phyloP scores from a whole-genome alignment of 306 rosid species.

The Citrullus amarus region DNA sequence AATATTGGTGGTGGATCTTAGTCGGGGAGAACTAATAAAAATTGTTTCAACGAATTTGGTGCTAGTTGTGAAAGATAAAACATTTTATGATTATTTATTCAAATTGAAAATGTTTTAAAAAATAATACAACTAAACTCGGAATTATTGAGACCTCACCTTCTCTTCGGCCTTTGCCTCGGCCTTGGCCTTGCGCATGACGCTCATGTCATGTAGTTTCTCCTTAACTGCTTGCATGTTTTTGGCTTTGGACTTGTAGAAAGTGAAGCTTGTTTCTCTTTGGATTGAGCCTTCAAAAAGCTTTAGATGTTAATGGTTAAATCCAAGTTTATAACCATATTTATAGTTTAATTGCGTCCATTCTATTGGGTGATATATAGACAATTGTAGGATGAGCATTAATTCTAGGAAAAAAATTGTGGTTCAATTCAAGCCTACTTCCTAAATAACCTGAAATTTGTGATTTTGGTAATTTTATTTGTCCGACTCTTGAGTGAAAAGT shows the following conservation, averaged over 20 bases:
- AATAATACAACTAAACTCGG: background rate
- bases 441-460: background rate
- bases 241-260: background rate
- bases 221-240: conserved; percentile 59
- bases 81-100: too few relatives aligned
- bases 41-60: too few relatives aligned
- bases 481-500: background rate
- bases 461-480: background rate
- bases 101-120: background rate
- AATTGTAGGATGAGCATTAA: background rate
- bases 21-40: too few relatives aligned
- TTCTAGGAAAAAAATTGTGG: background rate
- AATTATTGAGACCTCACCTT: conserved; percentile 18
- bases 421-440: background rate
- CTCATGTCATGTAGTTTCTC: conserved; percentile 45
- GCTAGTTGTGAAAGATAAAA: too few relatives aligned
- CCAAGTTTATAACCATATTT: background rate
- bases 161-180: conserved; percentile 61
- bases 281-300: background rate
- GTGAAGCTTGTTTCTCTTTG: background rate
- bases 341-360: background rate
- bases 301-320: background rate
- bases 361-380: background rate
- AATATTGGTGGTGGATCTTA: too few relatives aligned
- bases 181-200: conserved; percentile 45